These are phyloP conservation scores for Podospora australis DNA, from an alignment of 495 filamentous ascomycete genomes.

Conservation along the genomic window DNA sequence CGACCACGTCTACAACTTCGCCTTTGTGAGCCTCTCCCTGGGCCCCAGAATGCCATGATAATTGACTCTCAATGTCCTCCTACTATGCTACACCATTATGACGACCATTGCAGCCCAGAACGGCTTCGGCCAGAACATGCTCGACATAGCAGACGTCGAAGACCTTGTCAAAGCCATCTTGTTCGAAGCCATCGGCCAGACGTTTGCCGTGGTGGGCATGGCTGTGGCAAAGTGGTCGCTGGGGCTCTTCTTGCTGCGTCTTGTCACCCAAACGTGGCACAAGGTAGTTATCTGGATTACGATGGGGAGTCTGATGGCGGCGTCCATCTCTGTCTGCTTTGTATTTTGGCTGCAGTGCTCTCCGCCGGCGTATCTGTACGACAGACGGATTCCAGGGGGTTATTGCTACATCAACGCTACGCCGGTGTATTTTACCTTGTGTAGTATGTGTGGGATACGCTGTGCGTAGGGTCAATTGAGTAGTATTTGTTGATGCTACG, in stretches of 20 bases:
- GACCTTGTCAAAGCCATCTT: slow-evolving; percentile 24
- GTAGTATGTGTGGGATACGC: too few relatives aligned
- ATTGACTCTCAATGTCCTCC: slow-evolving; percentile 14
- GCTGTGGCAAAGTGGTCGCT: slow-evolving; percentile 35
- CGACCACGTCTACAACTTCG: slow-evolving; percentile 27
- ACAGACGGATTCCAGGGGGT: slow-evolving; percentile 13
- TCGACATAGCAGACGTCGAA: slow-evolving; percentile 19
- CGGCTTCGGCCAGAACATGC: slow-evolving; percentile 31
- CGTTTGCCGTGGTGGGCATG: slow-evolving; percentile 34
- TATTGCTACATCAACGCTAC: slow-evolving; percentile 16
- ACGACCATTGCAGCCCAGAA: slow-evolving; percentile 23
- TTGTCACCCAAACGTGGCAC: slow-evolving; percentile 32
- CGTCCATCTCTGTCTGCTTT: slow-evolving; percentile 16
- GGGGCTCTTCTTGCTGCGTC: slow-evolving; percentile 35
- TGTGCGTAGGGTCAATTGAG: too few relatives aligned
- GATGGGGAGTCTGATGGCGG: slow-evolving; percentile 14
- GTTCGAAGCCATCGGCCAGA: slow-evolving; percentile 33
- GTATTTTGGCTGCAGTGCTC: slow-evolving; percentile 19
- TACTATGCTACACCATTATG: slow-evolving; percentile 25
- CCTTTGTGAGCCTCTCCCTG: slow-evolving; percentile 3
- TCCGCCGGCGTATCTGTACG: slow-evolving; percentile 18
- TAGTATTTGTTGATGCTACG: too few relatives aligned
- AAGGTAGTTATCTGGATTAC: slow-evolving; percentile 27
- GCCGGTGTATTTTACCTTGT: slow-evolving; percentile 17
- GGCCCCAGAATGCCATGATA: background rate